Evolutionary conservation across 1,139 yeast genomes (phyloP), one percentile per base, ranked within the genome.

Genomic region (Eremothecium cymbalariae): DNA sequence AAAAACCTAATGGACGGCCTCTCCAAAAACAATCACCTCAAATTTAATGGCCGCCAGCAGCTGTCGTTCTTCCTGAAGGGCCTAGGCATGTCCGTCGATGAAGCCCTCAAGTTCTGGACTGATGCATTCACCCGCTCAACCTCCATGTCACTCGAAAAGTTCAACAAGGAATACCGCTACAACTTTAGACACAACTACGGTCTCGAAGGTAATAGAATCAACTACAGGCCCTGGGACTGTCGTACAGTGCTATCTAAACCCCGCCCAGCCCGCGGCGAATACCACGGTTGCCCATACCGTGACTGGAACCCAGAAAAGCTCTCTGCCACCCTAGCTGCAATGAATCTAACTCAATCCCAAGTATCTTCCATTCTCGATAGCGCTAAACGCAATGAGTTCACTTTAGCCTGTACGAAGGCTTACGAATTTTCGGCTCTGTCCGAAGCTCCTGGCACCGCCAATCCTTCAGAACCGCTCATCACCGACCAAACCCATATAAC

Each of bases 261-360:
- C 6, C 68, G 76, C 40, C 94, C 95, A 0, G 70, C 70, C 13
- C 70, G 76, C 33, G 74, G 71, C 24, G 94, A 86, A 51, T 72
- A 62, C 44, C 96, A 90, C 54, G 98, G 98, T 3, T 88, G 97
- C 60, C 96, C 97, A 3, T 90, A 83, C 60, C 67, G 94, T 38
- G 90, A 83, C 48, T 65, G 83, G 49, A 64, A 72, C 12, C 56
- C 72, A 11, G 93, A 83, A 30, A 68, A 72, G 32, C 65, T 90
- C 36, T 64, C 70, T 2, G 48, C 53, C 4, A 72, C 75, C 40
- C 64, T 90, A 44, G 61, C 61, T 28, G 70, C 66, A 13, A 74
- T 86, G 80, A 94, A 94, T 0, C 65, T 90, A 29, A 67, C 63
- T 6, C 90, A 82, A 40, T 69, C 68, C 34, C 72, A 68, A 37